A percentile compares a stretch with the other conserved stretches of the same genome.
These are phyloP conservation scores for Alternaria postmessia DNA, from an alignment of 2,329 filamentous ascomycete genomes.

Conservation along the genomic window DNA sequence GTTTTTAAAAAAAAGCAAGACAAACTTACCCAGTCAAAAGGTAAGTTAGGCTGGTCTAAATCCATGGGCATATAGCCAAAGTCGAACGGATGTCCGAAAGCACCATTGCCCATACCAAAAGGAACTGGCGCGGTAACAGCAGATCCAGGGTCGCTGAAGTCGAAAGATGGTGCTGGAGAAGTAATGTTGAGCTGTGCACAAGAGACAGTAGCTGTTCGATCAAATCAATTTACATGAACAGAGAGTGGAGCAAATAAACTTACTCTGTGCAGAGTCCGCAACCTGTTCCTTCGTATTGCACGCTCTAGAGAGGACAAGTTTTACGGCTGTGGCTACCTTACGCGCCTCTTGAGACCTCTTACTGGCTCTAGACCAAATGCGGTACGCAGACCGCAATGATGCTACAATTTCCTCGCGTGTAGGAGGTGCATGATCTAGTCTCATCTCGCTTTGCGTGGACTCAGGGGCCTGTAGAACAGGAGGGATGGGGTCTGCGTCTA, in stretches of 20 bases:
- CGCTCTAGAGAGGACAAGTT: constrained; percentile 38
- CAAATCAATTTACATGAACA: not conserved
- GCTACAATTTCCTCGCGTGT: constrained; percentile 36
- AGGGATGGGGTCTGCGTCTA: constrained; percentile 40
- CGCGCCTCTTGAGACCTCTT: constrained; percentile 41
- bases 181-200: constrained; percentile 6
- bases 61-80: constrained; percentile 34
- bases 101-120: constrained; percentile 14
- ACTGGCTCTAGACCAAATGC: constrained; percentile 37
- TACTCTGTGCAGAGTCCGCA: constrained; percentile 13
- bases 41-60: constrained; percentile 23
- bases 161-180: constrained; percentile 27
- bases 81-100: constrained; percentile 24
- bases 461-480: constrained; percentile 18
- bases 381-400: constrained; percentile 31
- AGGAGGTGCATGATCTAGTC: constrained; percentile 31
- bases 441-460: constrained; percentile 14
- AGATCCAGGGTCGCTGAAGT: constrained; percentile 14
- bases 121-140: constrained; percentile 3
- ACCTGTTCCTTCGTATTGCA: constrained; percentile 1
- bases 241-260: not conserved
- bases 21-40: constrained; percentile 37
- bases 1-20: not conserved
- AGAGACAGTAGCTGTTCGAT: constrained; percentile 4
- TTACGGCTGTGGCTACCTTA: constrained; percentile 40